Evolutionary conservation across 768 basidiomycete genomes (phyloP).

Genomic region (Serendipita indica): DNA sequence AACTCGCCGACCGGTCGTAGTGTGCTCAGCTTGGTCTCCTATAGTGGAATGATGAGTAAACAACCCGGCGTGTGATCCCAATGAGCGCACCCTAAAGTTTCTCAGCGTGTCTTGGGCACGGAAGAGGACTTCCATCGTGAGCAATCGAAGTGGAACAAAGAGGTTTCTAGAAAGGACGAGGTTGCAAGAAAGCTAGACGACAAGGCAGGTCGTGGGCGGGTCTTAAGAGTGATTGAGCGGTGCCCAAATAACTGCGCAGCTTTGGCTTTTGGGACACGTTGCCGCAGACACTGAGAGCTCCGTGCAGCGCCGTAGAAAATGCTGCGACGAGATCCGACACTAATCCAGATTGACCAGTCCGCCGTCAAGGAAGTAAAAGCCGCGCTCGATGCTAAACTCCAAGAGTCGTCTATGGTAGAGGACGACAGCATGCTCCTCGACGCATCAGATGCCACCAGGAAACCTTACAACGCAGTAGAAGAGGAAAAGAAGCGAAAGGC

Average conservation of each 20-base stretch:
- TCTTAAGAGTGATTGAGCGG: background rate
- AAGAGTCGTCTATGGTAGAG: conserved; percentile 16
- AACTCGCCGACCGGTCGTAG: conserved; percentile 62
- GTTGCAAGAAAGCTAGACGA: conserved; percentile 10
- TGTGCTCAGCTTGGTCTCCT: conserved; percentile 70
- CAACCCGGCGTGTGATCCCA: background rate
- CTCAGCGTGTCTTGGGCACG: conserved; percentile 56
- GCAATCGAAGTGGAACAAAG: background rate
- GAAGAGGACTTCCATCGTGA: conserved; percentile 46
- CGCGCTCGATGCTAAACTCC: conserved; percentile 27
- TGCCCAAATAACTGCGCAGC: background rate
- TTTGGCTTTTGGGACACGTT: background rate
- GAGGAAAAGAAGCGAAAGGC: conserved; percentile 13
- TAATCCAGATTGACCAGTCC: conserved; percentile 57
- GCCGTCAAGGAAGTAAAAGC: conserved; percentile 71
- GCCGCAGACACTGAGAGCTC: background rate
- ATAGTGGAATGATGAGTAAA: conserved; percentile 10
- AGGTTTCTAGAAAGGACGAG: background rate
- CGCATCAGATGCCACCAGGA: conserved; percentile 10
- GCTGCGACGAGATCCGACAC: conserved; percentile 65
- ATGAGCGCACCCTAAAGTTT: conserved; percentile 44
- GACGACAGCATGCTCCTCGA: conserved; percentile 1
- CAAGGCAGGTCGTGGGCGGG: conserved; percentile 8
- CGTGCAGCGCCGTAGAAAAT: too few relatives aligned
- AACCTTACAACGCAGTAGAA: conserved; percentile 9